phyloP scores from a whole-genome alignment of 2,329 filamentous ascomycete species.

The Byssochlamys sp. region DNA sequence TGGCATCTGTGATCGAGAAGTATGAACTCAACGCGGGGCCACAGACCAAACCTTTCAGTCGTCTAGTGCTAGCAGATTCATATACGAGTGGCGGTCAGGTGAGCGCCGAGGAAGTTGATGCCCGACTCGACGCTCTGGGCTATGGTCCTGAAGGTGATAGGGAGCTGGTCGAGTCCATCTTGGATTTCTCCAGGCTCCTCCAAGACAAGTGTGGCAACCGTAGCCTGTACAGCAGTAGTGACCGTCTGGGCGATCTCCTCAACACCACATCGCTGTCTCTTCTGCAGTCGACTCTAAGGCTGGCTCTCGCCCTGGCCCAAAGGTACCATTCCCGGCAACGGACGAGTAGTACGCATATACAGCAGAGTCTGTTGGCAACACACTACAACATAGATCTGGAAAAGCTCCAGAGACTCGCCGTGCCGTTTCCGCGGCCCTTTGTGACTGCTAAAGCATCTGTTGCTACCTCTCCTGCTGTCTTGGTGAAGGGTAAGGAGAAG shows the following conservation, averaged over 20 bases:
- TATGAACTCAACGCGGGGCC: constrained; percentile 74
- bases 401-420: constrained; percentile 70
- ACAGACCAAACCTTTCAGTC: constrained; percentile 65
- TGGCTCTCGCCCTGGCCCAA: constrained; percentile 78
- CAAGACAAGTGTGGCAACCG: constrained; percentile 93
- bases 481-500: constrained; percentile 70
- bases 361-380: constrained; percentile 64
- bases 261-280: constrained; percentile 76
- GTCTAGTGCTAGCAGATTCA: constrained; percentile 23
- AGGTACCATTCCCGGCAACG: constrained; percentile 84
- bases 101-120: constrained; percentile 44
- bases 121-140: constrained; percentile 50
- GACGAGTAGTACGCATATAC: constrained; percentile 55
- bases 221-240: constrained; percentile 89
- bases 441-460: constrained; percentile 44
- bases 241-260: constrained; percentile 76
- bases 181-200: constrained; percentile 77
- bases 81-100: constrained; percentile 50
- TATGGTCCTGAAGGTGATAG: constrained; percentile 69
- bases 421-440: constrained; percentile 68
- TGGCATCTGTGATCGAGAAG: constrained; percentile 69
- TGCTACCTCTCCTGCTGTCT: constrained; percentile 42
- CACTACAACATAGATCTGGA: constrained; percentile 70
- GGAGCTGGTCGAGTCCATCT: constrained; percentile 65
- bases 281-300: constrained; percentile 65